These are phyloP conservation scores for Talaromyces piceae DNA, from an alignment of 2,329 filamentous ascomycete species.

Conservation along the genomic window DNA sequence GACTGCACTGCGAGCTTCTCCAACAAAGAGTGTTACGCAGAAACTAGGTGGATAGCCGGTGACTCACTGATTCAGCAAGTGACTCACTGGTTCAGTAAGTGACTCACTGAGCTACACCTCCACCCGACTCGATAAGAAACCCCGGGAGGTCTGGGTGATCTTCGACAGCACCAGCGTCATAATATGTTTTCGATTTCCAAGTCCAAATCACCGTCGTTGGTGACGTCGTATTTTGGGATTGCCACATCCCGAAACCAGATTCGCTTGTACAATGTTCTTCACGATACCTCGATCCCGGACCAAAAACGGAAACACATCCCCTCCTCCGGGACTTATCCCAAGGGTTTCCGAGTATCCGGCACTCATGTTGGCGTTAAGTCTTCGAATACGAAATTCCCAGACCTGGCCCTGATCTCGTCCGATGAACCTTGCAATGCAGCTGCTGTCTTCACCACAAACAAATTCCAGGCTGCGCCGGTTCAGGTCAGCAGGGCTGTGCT, in stretches of 20 bases:
- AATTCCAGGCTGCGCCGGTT: slow-evolving; percentile 94
- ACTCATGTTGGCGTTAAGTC: slow-evolving; percentile 91
- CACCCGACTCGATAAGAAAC: too few species aligned
- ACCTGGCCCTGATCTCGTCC: slow-evolving; percentile 81
- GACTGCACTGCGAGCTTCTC: neutral
- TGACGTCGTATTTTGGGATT: slow-evolving; percentile 26
- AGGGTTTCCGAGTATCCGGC: slow-evolving; percentile 80
- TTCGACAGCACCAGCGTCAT: neutral
- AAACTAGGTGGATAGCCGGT: neutral
- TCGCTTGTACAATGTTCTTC: slow-evolving; percentile 38
- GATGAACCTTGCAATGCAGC: slow-evolving; percentile 78
- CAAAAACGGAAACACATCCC: slow-evolving; percentile 90
- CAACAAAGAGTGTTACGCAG: neutral
- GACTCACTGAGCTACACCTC: neutral
- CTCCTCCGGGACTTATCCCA: slow-evolving; percentile 74
- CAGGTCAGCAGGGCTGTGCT: slow-evolving; percentile 72
- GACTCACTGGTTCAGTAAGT: neutral
- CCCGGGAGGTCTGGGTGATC: too few species aligned
- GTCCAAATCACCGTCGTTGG: slow-evolving; percentile 23
- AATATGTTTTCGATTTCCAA: slow-evolving; percentile 12
- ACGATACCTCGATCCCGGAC: slow-evolving; percentile 54
- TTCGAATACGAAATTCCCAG: slow-evolving; percentile 82
- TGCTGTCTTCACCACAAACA: slow-evolving; percentile 95
- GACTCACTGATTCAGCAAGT: too few species aligned
- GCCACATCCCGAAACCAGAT: slow-evolving; percentile 28